A percentile compares a stretch with the other conserved stretches of the same genome.
These are phyloP conservation scores for Eruca vesicaria DNA, from an alignment of 441 rosid genomes.

Conservation along the genomic window DNA sequence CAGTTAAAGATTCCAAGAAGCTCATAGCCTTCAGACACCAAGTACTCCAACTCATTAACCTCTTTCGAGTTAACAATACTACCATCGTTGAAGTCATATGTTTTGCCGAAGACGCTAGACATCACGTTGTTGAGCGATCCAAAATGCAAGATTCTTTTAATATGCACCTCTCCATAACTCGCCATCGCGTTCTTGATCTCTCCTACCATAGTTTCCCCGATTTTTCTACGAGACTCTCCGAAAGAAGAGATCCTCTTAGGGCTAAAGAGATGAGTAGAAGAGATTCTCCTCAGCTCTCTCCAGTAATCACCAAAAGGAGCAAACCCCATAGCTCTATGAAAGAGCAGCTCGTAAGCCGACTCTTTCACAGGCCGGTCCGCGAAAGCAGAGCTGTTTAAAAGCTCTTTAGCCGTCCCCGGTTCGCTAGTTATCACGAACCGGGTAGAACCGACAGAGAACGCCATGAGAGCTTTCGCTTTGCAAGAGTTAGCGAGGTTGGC, in stretches of 20 bases:
- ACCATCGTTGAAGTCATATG: conserved; percentile 42
- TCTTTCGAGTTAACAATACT: conserved; percentile 5
- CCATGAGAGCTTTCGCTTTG: conserved; percentile 58
- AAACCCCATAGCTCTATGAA: conserved; percentile 81
- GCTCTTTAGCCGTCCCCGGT: conserved; percentile 61
- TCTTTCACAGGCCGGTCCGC: conserved; percentile 80
- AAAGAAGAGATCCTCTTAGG: conserved; percentile 31
- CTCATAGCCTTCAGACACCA: conserved; percentile 75
- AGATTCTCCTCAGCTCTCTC: conserved; percentile 64
- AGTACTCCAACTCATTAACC: conserved; percentile 49
- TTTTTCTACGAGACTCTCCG: conserved; percentile 3
- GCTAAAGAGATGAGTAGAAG: conserved; percentile 36
- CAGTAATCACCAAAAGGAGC: conserved; percentile 78
- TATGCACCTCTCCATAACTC: conserved; percentile 37
- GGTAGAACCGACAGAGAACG: conserved; percentile 67
- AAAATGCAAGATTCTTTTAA: conserved; percentile 57
- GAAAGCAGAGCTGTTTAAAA: conserved; percentile 67
- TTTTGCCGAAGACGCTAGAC: conserved; percentile 67
- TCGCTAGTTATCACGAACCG: conserved; percentile 69
- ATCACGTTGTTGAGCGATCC: conserved; percentile 73
- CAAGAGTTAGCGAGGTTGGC: conserved; percentile 34
- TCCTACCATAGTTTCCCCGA: conserved; percentile 18
- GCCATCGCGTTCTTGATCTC: conserved; percentile 40
- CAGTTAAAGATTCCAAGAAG: conserved; percentile 71
- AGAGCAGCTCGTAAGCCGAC: conserved; percentile 74